Evolutionary conservation across 805 yeast genomes (phyloP).

Genomic region (Nakazawaea wyomingensis): DNA sequence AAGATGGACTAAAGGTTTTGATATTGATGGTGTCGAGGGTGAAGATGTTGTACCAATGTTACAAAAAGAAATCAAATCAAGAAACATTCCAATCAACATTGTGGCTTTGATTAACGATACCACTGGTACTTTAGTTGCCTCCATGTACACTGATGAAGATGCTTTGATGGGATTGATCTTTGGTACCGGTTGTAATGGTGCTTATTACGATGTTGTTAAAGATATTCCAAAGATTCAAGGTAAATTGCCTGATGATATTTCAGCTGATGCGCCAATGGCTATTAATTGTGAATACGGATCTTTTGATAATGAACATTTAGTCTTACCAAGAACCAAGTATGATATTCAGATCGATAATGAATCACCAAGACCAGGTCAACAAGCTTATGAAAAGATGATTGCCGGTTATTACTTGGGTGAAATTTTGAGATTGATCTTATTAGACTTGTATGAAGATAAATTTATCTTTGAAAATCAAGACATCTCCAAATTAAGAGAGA

Average conservation of each 20-base stretch:
- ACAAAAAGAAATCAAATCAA: slow-evolving; percentile 63
- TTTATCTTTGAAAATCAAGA: slow-evolving; percentile 69
- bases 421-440: slow-evolving; percentile 69
- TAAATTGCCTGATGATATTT: slow-evolving; percentile 56
- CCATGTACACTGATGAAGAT: slow-evolving; percentile 83
- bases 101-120: slow-evolving; percentile 95
- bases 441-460: slow-evolving; percentile 65
- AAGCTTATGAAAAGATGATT: slow-evolving; percentile 93
- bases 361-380: slow-evolving; percentile 96
- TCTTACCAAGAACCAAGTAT: slow-evolving; percentile 86
- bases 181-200: slow-evolving; percentile 98
- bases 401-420: slow-evolving; percentile 97
- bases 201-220: slow-evolving; percentile 74
- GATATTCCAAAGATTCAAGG: slow-evolving; percentile 82
- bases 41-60: slow-evolving; percentile 90
- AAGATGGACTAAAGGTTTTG: slow-evolving; percentile 98
- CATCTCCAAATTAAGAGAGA: slow-evolving; percentile 49
- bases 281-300: slow-evolving; percentile 99
- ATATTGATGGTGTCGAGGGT: slow-evolving; percentile 90
- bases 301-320: slow-evolving; percentile 81
- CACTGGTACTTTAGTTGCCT: slow-evolving; percentile 94
- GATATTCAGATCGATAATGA: slow-evolving; percentile 76
- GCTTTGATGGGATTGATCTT: slow-evolving; percentile 93
- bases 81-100: slow-evolving; percentile 72
- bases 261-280: slow-evolving; percentile 72